These are phyloP conservation scores for Dacryopinax spathularia DNA, from an alignment of 768 basidiomycete genomes.

Conservation along the genomic window DNA sequence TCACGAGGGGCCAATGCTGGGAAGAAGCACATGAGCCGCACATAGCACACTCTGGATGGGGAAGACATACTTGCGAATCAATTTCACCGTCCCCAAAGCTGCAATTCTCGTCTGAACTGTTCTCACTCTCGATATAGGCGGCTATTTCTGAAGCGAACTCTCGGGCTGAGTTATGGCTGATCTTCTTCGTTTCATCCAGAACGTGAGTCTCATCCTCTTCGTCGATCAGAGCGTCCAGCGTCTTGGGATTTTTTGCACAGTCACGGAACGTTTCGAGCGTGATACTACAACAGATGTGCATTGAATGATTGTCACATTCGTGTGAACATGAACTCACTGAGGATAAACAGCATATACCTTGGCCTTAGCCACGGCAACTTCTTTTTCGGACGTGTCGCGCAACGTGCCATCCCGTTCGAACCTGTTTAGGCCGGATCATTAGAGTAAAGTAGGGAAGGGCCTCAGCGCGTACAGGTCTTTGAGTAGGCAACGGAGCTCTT, in stretches of 20 bases:
- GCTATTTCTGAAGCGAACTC: conserved; percentile 40
- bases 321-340: background rate
- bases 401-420: conserved; percentile 39
- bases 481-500: conserved; percentile 39
- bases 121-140: conserved; percentile 44
- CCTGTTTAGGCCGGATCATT: too few relatives aligned
- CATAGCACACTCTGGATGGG: conserved; percentile 24
- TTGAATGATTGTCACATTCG: too few relatives aligned
- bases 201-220: conserved; percentile 28
- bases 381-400: conserved; percentile 40
- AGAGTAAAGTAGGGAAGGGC: too few relatives aligned
- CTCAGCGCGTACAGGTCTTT: too few relatives aligned
- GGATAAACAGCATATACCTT: conserved; percentile 28
- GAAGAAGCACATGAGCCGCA: conserved; percentile 16
- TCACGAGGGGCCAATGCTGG: conserved; percentile 17
- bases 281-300: background rate
- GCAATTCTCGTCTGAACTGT: conserved; percentile 24
- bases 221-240: conserved; percentile 2
- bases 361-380: conserved; percentile 48
- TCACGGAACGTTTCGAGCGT: conserved; percentile 10
- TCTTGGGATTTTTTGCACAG: background rate
- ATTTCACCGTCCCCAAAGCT: conserved; percentile 13
- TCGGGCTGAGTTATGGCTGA: conserved; percentile 37
- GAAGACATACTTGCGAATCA: conserved; percentile 18
- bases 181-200: conserved; percentile 41